Base-by-base conservation (phyloP, 2,329 filamentous ascomycete species). In the Fusarium albidum region DNA sequence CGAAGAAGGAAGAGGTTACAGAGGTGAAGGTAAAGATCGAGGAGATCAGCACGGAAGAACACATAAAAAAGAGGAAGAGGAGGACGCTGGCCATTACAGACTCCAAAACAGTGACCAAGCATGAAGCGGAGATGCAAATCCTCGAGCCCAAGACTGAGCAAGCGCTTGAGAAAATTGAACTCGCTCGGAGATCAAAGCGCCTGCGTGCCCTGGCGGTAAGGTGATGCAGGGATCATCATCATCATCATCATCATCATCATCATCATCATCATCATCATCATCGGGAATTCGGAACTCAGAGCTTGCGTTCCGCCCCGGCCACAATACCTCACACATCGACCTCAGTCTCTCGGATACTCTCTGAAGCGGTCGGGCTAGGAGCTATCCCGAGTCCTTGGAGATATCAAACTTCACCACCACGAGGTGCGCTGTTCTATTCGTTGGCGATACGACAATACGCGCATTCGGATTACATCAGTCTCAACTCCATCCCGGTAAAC, bases 151-250 rank as follows among this genome's bases (percentile, higher is more conserved):
- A 12, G 32, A 65, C 68, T 35, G 53, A 55, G 13, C 50, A 47
- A 40, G 52, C 43, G 26, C 12, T 21, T n/a, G 49, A 40, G 28
- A 57, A 49, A 34, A 39, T 31, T n/a, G 52, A 56, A 12, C 52
- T 57, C 17, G 43, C 48, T 21, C 63, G 56, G 32, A 59, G 58
- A 47, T 59, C 63, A 4, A 75, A 72, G 55, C 63, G 70, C 45
- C 60, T 68, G 25, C 67, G 68, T 13, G 69, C 64, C 43, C 46
- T 45, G 14, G 48, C 55, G 25, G 59, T 37, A 34, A 28, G 37
- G 14, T 38, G 26, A 50, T 39, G 29, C 5, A 29, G 6, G 6
- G 6, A 35, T 21, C 9, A 10, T 4, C 4, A 15, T n/a, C n/a
- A n/a, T n/a, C n/a, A n/a, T n/a, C n/a, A n/a, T n/a, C n/a, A n/a